Evolutionary conservation across 371 early-diverging fungal species (phyloP).

Genomic region (Sporodiniella umbellata): DNA sequence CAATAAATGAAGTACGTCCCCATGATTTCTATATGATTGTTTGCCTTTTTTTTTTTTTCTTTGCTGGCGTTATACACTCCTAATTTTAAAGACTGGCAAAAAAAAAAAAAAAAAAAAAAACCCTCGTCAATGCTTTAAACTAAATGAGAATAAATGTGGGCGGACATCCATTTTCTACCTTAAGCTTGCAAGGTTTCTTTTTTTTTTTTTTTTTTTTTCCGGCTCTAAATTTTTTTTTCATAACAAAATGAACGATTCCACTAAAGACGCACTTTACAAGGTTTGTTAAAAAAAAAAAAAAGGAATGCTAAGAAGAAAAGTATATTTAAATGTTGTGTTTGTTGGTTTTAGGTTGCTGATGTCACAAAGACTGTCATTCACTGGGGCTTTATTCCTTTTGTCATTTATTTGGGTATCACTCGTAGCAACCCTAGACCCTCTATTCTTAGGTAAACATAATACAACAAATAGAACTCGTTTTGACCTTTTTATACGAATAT

Average conservation of each 20-base stretch:
- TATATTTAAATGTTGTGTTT: too few species aligned
- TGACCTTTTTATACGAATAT: too few species aligned
- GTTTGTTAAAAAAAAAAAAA: constrained; percentile 10
- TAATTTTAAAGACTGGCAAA: too few species aligned
- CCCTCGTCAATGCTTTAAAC: too few species aligned
- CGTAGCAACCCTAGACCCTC: constrained; percentile 63
- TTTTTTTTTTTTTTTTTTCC: constrained; percentile 9
- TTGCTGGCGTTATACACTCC: too few species aligned
- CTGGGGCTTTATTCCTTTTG: constrained; percentile 69
- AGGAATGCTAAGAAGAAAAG: background rate
- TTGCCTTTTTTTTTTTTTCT: too few species aligned
- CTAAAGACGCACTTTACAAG: constrained; percentile 50
- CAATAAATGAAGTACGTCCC: too few species aligned
- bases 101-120: too few species aligned
- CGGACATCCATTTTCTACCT: background rate
- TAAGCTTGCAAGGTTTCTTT: background rate
- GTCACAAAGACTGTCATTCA: constrained; percentile 60
- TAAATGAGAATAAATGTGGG: too few species aligned
- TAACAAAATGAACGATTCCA: constrained; percentile 47
- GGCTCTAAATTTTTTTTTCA: constrained; percentile 8
- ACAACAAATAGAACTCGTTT: background rate
- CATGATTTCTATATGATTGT: too few species aligned
- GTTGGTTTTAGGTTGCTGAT: constrained; percentile 40
- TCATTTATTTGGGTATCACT: constrained; percentile 63
- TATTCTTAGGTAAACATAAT: constrained; percentile 39